phyloP scores from a whole-genome alignment of 129 eudicot species.

The Chrysanthemum seticuspe region DNA sequence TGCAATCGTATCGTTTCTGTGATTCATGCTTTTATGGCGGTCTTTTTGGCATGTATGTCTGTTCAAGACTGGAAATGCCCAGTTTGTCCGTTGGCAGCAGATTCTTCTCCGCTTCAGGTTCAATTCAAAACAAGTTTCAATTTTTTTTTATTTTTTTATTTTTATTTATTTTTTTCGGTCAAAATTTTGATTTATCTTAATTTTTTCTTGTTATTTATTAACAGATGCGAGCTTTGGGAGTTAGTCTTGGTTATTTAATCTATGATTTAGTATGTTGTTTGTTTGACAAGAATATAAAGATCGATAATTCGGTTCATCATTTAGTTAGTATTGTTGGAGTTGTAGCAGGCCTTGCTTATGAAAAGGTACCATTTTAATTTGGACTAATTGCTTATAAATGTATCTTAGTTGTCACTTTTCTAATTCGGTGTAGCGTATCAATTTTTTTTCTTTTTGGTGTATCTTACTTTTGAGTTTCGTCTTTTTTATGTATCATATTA shows the following conservation, averaged over 20 bases:
- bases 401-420: too few species aligned
- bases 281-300: slow-evolving; percentile 50
- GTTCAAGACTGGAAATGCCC: slow-evolving; percentile 93
- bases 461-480: too few species aligned
- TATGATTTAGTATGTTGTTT: slow-evolving; percentile 76
- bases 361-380: slow-evolving; percentile 48
- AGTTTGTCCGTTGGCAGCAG: slow-evolving; percentile 75
- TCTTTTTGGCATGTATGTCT: slow-evolving; percentile 49
- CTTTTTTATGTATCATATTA: too few species aligned
- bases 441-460: too few species aligned
- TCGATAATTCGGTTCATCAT: slow-evolving; percentile 82
- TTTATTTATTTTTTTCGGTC: not conserved
- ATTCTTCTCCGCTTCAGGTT: slow-evolving; percentile 73
- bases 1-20: slow-evolving; percentile 83
- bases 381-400: too few species aligned
- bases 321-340: slow-evolving; percentile 80
- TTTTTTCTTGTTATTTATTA: slow-evolving; percentile 20
- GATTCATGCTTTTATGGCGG: slow-evolving; percentile 70
- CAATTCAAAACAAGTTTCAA: not conserved
- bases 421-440: too few species aligned
- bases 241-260: slow-evolving; percentile 58
- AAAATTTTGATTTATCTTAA: slow-evolving; percentile 9
- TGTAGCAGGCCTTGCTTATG: slow-evolving; percentile 75
- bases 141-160: not conserved
- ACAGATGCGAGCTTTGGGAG: slow-evolving; percentile 75